phyloP scores from a whole-genome alignment of 169 alveolate species.

The Theileria parva region DNA sequence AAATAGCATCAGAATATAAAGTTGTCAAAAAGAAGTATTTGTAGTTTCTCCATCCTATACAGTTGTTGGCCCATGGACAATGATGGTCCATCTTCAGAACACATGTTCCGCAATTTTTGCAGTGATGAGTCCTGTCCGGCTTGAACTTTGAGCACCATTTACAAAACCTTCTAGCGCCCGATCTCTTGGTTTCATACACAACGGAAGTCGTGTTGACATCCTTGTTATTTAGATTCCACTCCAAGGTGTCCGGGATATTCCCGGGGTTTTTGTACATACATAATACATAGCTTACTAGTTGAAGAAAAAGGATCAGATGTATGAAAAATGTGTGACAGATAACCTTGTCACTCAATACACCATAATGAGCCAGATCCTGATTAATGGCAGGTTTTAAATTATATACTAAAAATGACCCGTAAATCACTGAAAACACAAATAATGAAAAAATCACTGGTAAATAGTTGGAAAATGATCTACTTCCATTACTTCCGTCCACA shows the following conservation, averaged over 20 bases:
- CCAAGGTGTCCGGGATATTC: conserved; percentile 79
- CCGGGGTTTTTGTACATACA: conserved; percentile 83
- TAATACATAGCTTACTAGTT: conserved; percentile 76
- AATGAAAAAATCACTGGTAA: conserved; percentile 50
- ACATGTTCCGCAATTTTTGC: conserved; percentile 82
- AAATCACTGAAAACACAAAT: conserved; percentile 4
- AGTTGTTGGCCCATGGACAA: conserved; percentile 89
- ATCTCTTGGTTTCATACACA: conserved; percentile 69
- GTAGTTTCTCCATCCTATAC: conserved; percentile 88
- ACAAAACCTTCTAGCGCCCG: conserved; percentile 75
- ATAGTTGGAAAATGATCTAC: conserved; percentile 19
- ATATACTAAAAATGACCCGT: conserved; percentile 30
- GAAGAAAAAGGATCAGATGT: conserved; percentile 65
- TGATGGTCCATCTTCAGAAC: conserved; percentile 90
- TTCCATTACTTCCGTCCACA: conserved; percentile 10
- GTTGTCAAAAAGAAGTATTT: conserved; percentile 81
- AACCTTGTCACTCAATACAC: conserved; percentile 43
- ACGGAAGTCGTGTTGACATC: conserved; percentile 25
- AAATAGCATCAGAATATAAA: conserved; percentile 73
- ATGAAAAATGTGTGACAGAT: conserved; percentile 28
- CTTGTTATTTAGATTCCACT: conserved; percentile 71
- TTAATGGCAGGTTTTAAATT: conserved; percentile 48
- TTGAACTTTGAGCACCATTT: conserved; percentile 78
- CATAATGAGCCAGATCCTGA: conserved; percentile 38
- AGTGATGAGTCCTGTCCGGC: conserved; percentile 81